Conservation (phyloP, 305 asterid genomes). For the Nicotiana rustica region DNA sequence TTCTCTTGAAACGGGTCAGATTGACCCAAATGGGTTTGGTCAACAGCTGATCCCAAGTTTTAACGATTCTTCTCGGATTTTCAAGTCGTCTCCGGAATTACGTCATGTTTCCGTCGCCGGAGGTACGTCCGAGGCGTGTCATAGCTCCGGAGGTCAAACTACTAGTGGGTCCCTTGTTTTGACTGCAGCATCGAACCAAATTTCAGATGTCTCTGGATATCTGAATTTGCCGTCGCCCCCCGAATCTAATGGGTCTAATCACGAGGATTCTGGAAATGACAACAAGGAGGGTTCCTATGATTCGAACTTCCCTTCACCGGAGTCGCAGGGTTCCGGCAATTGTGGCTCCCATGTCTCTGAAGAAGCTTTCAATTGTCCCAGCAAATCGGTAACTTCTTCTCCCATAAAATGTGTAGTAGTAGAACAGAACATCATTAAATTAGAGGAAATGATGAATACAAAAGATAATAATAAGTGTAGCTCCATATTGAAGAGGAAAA, state of each 20-base stretch:
- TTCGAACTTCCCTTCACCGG: constrained; percentile 62
- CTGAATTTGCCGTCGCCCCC: constrained; percentile 66
- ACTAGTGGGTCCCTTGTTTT: constrained; percentile 13
- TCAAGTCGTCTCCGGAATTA: constrained; percentile 17
- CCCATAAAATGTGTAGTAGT: constrained; percentile 56
- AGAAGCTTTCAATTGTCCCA: constrained; percentile 38
- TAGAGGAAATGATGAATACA: constrained; percentile 47
- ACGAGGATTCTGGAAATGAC: constrained; percentile 25
- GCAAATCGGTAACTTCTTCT: constrained; percentile 63
- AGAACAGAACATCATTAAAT: constrained; percentile 59
- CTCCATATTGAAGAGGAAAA: constrained; percentile 70
- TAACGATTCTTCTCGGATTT: constrained; percentile 35
- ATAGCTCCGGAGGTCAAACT: not conserved
- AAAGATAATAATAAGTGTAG: constrained; percentile 32
- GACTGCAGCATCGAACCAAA: constrained; percentile 44
- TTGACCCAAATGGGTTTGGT: constrained; percentile 32
- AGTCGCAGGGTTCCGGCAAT: constrained; percentile 68
- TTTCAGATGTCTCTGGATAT: constrained; percentile 46
- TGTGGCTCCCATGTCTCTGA: constrained; percentile 56
- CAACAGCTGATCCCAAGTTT: constrained; percentile 22
- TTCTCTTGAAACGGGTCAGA: constrained; percentile 37
- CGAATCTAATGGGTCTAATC: constrained; percentile 64
- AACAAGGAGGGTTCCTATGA: constrained; percentile 40
- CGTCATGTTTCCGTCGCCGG: constrained; percentile 5
- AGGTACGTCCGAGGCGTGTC: not conserved